Conservation (phyloP, 164 flowering plant species). For the Chimonanthus salicifolius region DNA sequence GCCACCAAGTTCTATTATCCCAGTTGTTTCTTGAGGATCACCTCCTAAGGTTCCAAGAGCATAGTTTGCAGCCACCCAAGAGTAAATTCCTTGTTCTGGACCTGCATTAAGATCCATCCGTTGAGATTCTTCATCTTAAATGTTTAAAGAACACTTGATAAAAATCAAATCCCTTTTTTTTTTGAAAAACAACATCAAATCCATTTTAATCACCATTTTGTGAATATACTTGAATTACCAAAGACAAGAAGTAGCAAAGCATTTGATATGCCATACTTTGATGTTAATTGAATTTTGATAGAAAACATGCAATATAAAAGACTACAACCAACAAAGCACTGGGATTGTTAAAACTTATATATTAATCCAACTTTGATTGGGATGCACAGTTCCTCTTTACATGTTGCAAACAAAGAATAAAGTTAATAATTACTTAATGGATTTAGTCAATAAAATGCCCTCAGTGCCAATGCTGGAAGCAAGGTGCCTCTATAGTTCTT, state of each 20-base stretch:
- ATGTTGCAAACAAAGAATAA: not conserved
- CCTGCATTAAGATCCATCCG: conserved; percentile 25
- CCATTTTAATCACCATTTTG: no score
- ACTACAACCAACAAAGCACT: not conserved
- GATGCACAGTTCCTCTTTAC: not conserved
- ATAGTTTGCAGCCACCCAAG: conserved; percentile 61
- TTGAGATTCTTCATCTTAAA: not conserved
- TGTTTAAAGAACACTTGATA: not conserved
- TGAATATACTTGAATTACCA: no score
- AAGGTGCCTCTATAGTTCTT: not conserved
- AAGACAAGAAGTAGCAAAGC: not conserved
- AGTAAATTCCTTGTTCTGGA: conserved; percentile 40
- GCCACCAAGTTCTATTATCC: conserved; percentile 50
- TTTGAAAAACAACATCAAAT: not conserved
- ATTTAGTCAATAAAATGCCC: no score
- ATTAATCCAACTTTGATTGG: not conserved
- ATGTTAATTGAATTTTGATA: not conserved
- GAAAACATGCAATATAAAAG: not conserved
- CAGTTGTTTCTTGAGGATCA: conserved; percentile 46
- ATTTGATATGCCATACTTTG: not conserved
- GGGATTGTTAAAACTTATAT: not conserved
- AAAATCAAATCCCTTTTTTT: not conserved
- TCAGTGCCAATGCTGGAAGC: not conserved
- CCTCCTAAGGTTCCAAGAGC: conserved; percentile 50
- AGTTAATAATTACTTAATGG: not conserved